Percentiles rank a stretch among this genome's conserved stretches.
Conservation (phyloP, 305 asterid genomes). For the Fraxinus velutina region DNA sequence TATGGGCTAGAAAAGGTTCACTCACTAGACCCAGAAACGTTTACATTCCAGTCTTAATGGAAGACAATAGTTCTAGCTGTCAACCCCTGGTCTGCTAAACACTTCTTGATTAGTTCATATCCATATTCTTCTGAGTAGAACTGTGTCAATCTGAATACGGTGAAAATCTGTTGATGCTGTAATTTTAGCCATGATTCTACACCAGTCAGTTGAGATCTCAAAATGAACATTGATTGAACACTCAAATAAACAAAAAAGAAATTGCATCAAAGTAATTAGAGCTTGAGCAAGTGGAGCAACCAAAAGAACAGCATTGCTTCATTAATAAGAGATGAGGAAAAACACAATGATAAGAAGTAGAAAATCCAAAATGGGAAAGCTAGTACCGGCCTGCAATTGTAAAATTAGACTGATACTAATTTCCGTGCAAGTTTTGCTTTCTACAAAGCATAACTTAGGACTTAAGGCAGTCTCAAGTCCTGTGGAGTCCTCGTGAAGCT, state of each 20-base stretch:
- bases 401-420: not conserved
- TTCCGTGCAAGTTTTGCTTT: not conserved
- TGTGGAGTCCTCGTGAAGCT: constrained; percentile 40
- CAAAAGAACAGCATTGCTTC: not conserved
- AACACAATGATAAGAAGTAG: not conserved
- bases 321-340: not conserved
- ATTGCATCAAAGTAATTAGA: not conserved
- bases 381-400: constrained; percentile 13
- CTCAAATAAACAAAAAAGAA: not conserved
- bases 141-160: not conserved
- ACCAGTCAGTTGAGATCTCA: not conserved
- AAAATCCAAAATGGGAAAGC: constrained; percentile 17
- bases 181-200: not conserved
- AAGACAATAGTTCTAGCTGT: not conserved
- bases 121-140: not conserved
- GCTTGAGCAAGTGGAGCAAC: not conserved
- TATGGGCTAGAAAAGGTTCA: not conserved
- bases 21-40: not conserved
- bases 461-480: constrained; percentile 6
- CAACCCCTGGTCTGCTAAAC: not conserved
- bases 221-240: not conserved
- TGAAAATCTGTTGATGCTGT: not conserved
- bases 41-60: not conserved
- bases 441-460: not conserved
- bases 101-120: not conserved